Evolutionary conservation across 495 filamentous ascomycete species (phyloP), one percentile per base, ranked within the genome.

Genomic region (Penicillium angulare): DNA sequence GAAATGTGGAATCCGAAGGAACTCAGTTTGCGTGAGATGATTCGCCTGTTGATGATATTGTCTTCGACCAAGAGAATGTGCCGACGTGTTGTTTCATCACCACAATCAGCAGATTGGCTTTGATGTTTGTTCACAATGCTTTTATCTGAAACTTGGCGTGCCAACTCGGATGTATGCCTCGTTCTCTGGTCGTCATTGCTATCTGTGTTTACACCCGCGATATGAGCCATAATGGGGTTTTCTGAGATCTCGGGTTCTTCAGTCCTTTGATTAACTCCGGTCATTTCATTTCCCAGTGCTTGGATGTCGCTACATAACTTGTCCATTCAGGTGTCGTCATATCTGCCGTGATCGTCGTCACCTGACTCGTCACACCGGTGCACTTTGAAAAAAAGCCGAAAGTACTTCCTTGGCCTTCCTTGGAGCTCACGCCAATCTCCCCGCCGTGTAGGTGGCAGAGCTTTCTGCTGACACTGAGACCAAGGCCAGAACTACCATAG

Each of bases 331-430:
- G 47, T 53, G 5, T n/a, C 50, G 39, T 9, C 41, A 21, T 32
- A 52, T 50, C 16, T 31, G 47, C 23, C 40, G 32, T 0, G 57
- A 38, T 3, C 68, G 64, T 3, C 8, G 7, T 8, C 13, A 27
- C 63, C 64, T 4, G 71, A 44, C 2, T 36, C 39, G 3, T 17
- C 17, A 9, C 57, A 75, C 27, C 74, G 65, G 26, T 80, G 66
- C 2, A 85, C 79, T 50, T 80, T 80, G 56, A 91, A 81, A 90
- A 92, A 64, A 95, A 95, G 12, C 86, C 87, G 68, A 95, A 95
- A 0, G 87, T 91, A 61, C 86, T 90, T 15, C 90, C 90, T 35
- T 83, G 65, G 7, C 85, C 87, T 44, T 84, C 74, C 55, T 83
- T 76, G 3, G 87, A 89, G 15, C 80, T 76, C 1, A 93, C 88